Conservation (phyloP, 345 rosid genomes). For the Eutrema yunnanense region DNA sequence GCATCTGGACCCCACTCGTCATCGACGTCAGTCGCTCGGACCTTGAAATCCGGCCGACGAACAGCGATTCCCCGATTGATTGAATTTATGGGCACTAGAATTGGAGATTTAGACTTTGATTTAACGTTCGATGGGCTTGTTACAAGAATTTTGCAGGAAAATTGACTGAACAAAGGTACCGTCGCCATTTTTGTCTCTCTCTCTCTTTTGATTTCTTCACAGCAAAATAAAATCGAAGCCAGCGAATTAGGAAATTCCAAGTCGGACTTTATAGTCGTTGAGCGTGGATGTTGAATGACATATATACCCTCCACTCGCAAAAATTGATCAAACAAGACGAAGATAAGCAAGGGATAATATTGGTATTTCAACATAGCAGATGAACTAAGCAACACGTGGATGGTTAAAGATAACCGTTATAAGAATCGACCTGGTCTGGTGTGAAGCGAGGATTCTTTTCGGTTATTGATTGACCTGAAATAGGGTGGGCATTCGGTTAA, state of each 20-base stretch:
- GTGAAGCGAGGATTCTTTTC: conserved; percentile 8
- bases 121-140: conserved; percentile 6
- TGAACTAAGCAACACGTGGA: conserved; percentile 1
- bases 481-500: too few relatives aligned
- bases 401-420: neutral
- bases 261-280: neutral
- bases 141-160: conserved; percentile 38
- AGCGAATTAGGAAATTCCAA: neutral
- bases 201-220: neutral
- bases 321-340: neutral
- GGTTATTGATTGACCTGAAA: too few relatives aligned
- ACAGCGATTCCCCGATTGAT: conserved; percentile 12
- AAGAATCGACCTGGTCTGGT: neutral
- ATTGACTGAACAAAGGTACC: conserved; percentile 37
- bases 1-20: conserved; percentile 39
- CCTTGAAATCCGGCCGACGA: conserved; percentile 21
- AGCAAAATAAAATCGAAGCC: neutral
- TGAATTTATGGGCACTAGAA: neutral
- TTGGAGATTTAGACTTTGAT: conserved; percentile 15
- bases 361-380: neutral
- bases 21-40: conserved; percentile 21
- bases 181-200: conserved; percentile 40
- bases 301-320: neutral
- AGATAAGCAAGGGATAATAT: neutral
- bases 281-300: neutral